These are phyloP conservation scores for Ophiocordyceps robertsii DNA, from an alignment of 2,329 filamentous ascomycete genomes.

Conservation along the genomic window DNA sequence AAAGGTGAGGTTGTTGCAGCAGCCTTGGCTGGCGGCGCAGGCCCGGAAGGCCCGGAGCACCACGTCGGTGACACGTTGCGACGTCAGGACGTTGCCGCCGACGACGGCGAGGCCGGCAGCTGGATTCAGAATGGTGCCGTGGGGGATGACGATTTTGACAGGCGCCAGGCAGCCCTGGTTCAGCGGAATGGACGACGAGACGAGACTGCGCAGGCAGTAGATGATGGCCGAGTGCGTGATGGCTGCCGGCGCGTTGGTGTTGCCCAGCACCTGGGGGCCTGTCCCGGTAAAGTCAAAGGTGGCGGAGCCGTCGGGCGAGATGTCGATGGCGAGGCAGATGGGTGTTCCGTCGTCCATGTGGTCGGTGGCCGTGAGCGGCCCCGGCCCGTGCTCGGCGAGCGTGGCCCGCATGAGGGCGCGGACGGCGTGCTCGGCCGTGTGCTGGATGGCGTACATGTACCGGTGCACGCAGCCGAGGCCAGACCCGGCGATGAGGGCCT, in stretches of 20 bases:
- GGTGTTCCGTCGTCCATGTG: constrained; percentile 82
- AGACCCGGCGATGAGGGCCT: constrained; percentile 58
- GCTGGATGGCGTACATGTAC: constrained; percentile 27
- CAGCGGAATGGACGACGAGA: constrained; percentile 69
- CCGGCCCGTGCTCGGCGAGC: constrained; percentile 5
- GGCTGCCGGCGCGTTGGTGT: constrained; percentile 19
- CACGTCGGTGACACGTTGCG: constrained; percentile 71
- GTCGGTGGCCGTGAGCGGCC: constrained; percentile 18
- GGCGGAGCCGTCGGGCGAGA: constrained; percentile 61
- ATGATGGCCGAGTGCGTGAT: constrained; percentile 51
- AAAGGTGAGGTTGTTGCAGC: constrained; percentile 77
- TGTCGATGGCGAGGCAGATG: constrained; percentile 61
- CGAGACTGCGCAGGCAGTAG: constrained; percentile 70
- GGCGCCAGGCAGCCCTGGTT: constrained; percentile 77
- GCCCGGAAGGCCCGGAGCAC: constrained; percentile 69
- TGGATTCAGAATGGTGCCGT: constrained; percentile 59
- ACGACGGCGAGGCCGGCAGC: constrained; percentile 69
- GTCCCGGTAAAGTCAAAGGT: constrained; percentile 39
- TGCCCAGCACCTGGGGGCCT: constrained; percentile 15
- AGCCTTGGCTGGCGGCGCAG: constrained; percentile 66
- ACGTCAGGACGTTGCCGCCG: constrained; percentile 70
- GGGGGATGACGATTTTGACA: constrained; percentile 60
- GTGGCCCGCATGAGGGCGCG: constrained; percentile 28
- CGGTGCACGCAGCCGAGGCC: constrained; percentile 59
- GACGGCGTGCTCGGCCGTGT: constrained; percentile 45